Conservation (phyloP, 805 yeast genomes). For the Kuraishia piskuri region DNA sequence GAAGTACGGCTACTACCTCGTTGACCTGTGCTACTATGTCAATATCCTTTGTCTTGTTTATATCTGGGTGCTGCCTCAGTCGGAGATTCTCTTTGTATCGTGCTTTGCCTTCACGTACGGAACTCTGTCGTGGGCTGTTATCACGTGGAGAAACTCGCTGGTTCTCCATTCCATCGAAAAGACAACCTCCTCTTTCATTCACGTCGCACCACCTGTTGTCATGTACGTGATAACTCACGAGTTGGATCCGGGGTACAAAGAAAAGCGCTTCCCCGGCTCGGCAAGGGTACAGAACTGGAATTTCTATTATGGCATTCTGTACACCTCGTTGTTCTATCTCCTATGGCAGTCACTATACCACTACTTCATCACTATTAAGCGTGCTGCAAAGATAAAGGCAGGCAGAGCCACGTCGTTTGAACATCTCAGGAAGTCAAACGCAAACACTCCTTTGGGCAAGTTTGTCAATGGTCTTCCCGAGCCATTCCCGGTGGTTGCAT, state of each 20-base stretch:
- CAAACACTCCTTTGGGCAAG: constrained; percentile 55
- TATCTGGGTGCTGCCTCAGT: constrained; percentile 77
- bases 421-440: constrained; percentile 66
- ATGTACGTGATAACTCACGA: constrained; percentile 83
- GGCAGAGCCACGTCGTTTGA: constrained; percentile 88
- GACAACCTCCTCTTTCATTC: constrained; percentile 86
- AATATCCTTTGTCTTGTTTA: constrained; percentile 60
- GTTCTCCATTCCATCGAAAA: constrained; percentile 90
- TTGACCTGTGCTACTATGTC: constrained; percentile 90
- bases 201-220: constrained; percentile 81
- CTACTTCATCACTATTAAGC: constrained; percentile 79
- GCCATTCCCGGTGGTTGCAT: constrained; percentile 79
- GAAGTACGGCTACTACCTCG: constrained; percentile 78
- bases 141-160: constrained; percentile 91
- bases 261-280: constrained; percentile 72
- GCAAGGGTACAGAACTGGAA: constrained; percentile 63
- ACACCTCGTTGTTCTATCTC: constrained; percentile 77
- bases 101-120: constrained; percentile 87
- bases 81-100: constrained; percentile 64
- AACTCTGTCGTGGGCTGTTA: constrained; percentile 85
- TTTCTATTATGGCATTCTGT: constrained; percentile 56
- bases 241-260: constrained; percentile 39
- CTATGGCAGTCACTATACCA: constrained; percentile 89
- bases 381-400: constrained; percentile 71
- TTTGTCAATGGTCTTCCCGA: constrained; percentile 79